These are phyloP conservation scores for Gynostemma pentaphyllum DNA, from an alignment of 306 rosid genomes.

Conservation along the genomic window DNA sequence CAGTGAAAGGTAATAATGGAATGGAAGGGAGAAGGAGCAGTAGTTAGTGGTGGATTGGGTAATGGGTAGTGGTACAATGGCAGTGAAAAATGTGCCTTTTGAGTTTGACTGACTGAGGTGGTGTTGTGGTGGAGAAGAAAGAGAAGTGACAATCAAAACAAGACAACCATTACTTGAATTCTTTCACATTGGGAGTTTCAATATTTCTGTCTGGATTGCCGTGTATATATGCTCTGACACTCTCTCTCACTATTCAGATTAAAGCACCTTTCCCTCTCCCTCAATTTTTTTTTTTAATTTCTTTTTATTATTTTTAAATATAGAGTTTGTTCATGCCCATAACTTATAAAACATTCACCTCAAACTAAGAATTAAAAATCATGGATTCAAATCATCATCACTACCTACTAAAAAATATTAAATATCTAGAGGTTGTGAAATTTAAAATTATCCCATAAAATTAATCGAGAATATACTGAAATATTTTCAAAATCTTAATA, in stretches of 20 bases:
- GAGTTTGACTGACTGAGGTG: neutral
- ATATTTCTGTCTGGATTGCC: conserved; percentile 10
- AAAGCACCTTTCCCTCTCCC: neutral
- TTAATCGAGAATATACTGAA: no score
- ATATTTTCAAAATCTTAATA: no score
- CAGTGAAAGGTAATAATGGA: no score
- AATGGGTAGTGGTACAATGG: neutral
- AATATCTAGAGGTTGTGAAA: no score
- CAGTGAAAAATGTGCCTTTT: conserved; percentile 21
- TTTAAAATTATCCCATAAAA: no score
- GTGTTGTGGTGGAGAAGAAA: neutral
- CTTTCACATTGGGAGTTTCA: conserved; percentile 1
- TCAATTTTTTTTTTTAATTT: conserved; percentile 11
- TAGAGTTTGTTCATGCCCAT: no score
- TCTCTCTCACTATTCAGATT: conserved; percentile 12
- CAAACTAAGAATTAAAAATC: no score
- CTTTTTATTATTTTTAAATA: neutral
- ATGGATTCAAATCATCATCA: no score
- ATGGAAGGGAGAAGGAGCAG: neutral
- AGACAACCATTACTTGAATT: neutral
- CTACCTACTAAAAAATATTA: no score
- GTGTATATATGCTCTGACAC: conserved; percentile 22
- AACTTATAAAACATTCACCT: no score
- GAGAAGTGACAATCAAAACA: neutral
- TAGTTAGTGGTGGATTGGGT: neutral